Conservation (phyloP, 805 yeast species). For the Lachancea meyersii region DNA sequence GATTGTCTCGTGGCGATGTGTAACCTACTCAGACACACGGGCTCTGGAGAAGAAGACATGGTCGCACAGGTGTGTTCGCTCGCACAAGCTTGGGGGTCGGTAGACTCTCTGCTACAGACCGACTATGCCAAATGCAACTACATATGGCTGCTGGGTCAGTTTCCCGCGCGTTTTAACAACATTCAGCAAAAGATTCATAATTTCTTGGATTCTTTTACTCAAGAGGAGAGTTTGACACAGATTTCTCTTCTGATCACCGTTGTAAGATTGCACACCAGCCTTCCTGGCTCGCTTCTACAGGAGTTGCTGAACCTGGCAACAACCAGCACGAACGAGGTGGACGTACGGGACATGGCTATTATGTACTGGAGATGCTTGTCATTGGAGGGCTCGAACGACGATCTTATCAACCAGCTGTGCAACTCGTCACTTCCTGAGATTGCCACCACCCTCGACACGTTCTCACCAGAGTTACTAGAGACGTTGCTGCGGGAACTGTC, state of each 20-base stretch:
- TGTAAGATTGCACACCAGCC: slow-evolving; percentile 47
- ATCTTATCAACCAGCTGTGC: slow-evolving; percentile 26
- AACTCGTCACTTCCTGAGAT: slow-evolving; percentile 60
- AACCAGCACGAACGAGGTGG: slow-evolving; percentile 61
- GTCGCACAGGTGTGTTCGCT: slow-evolving; percentile 24
- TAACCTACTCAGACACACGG: slow-evolving; percentile 58
- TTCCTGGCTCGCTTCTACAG: slow-evolving; percentile 47
- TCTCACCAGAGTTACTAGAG: slow-evolving; percentile 62
- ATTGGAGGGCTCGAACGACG: slow-evolving; percentile 28
- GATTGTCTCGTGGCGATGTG: slow-evolving; percentile 53
- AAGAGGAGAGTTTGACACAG: slow-evolving; percentile 57
- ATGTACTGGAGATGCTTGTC: slow-evolving; percentile 76
- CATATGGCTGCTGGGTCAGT: slow-evolving; percentile 69
- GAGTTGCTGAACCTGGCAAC: slow-evolving; percentile 57
- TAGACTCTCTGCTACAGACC: slow-evolving; percentile 41
- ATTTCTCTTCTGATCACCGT: slow-evolving; percentile 52
- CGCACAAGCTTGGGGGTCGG: slow-evolving; percentile 36
- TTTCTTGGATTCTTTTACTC: slow-evolving; percentile 48
- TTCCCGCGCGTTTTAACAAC: slow-evolving; percentile 52
- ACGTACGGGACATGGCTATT: slow-evolving; percentile 74
- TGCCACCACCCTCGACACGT: slow-evolving; percentile 61
- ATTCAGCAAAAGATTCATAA: slow-evolving; percentile 41
- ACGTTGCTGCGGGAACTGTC: slow-evolving; percentile 71
- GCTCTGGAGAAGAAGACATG: slow-evolving; percentile 36
- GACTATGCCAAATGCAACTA: slow-evolving; percentile 46